A percentile compares a stretch with the other conserved stretches of the same genome.
Conservation (phyloP, 2,329 filamentous ascomycete genomes). For the Ophiostoma australiae region DNA sequence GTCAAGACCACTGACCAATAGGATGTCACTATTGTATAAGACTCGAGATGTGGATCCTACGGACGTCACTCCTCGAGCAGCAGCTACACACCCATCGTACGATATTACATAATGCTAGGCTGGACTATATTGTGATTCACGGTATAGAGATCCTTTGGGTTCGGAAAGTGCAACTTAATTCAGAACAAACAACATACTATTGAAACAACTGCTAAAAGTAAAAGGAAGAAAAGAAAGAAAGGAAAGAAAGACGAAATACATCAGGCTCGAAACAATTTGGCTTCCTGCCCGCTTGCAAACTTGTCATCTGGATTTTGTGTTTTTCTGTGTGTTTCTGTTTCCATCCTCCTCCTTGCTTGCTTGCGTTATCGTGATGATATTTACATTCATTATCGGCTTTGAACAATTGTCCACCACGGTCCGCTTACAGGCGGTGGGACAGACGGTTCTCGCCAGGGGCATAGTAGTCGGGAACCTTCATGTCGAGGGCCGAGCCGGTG, state of each 20-base stretch:
- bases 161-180: background rate
- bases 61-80: background rate
- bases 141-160: background rate
- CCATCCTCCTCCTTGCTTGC: background rate
- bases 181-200: background rate
- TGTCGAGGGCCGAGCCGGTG: constrained; percentile 65
- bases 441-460: constrained; percentile 47
- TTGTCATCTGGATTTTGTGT: background rate
- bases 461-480: constrained; percentile 65
- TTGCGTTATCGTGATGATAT: background rate
- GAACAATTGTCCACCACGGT: background rate
- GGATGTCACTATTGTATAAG: background rate
- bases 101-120: background rate
- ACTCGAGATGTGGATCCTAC: background rate
- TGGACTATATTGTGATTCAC: background rate
- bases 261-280: background rate
- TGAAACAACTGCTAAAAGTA: constrained; percentile 1
- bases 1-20: background rate
- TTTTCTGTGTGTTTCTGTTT: background rate
- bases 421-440: constrained; percentile 37
- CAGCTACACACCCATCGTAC: background rate
- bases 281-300: background rate
- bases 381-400: background rate
- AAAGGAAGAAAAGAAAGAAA: background rate
- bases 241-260: background rate